Conservation (phyloP, 2,329 filamentous ascomycete genomes). For the Alternaria postmessia region DNA sequence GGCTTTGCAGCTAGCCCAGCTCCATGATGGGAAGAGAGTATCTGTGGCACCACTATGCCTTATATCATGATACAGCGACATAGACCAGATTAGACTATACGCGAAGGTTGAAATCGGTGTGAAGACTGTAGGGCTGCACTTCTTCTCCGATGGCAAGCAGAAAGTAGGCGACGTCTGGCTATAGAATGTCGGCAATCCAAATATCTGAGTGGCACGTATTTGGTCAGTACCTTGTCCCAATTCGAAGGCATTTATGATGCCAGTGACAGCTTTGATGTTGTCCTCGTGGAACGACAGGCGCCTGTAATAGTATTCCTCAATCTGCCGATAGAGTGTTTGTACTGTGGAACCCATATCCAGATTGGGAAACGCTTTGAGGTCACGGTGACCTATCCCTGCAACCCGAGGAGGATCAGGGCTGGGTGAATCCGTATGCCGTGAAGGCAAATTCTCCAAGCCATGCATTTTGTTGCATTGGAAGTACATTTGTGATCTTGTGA, state of each 20-base stretch:
- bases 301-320: rapidly evolving
- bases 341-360: not conserved
- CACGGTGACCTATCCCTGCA: not conserved
- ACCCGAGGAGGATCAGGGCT: not conserved
- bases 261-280: not conserved
- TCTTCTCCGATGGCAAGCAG: not conserved
- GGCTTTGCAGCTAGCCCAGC: not conserved
- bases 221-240: rapidly evolving
- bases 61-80: too few relatives aligned
- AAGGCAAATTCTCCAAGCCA: not conserved
- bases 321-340: not conserved
- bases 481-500: not conserved
- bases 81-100: not conserved
- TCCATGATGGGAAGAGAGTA: not conserved
- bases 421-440: not conserved
- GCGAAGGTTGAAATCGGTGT: not conserved
- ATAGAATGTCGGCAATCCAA: not conserved
- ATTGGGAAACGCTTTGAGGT: not conserved
- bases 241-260: not conserved
- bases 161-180: not conserved
- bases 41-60: not conserved
- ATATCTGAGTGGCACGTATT: not conserved
- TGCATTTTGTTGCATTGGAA: not conserved
- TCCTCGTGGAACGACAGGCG: not conserved
- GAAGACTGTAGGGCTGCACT: rapidly evolving